A percentile compares a stretch with the other conserved stretches of the same genome.
These are phyloP conservation scores for Blumeria hordei DNA, from an alignment of 2,329 filamentous ascomycete genomes.

Conservation along the genomic window DNA sequence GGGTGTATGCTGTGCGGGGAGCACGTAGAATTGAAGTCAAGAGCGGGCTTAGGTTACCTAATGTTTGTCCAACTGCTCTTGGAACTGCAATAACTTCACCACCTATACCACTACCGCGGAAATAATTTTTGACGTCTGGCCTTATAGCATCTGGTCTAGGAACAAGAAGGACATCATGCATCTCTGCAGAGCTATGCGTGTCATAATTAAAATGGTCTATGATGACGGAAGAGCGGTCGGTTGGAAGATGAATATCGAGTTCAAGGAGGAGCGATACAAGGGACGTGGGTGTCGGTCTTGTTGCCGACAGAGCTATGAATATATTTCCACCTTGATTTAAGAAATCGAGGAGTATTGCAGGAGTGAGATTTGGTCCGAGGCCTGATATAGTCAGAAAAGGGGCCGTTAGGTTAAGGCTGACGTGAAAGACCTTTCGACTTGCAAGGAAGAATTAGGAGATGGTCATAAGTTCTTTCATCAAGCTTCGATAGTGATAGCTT, in stretches of 20 bases:
- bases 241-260: slow-evolving; percentile 68
- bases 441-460: slow-evolving; percentile 67
- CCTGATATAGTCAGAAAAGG: slow-evolving; percentile 21
- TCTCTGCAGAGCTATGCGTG: slow-evolving; percentile 45
- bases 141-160: slow-evolving; percentile 41
- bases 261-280: slow-evolving; percentile 62
- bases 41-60: slow-evolving; percentile 53
- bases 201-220: slow-evolving; percentile 97
- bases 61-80: slow-evolving; percentile 51
- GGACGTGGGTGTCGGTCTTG: slow-evolving; percentile 42
- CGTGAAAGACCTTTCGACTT: slow-evolving; percentile 57
- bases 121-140: slow-evolving; percentile 52
- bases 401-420: no score
- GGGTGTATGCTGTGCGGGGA: slow-evolving; percentile 68
- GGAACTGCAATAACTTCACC: slow-evolving; percentile 53
- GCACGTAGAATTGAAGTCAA: slow-evolving; percentile 64
- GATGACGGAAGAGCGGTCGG: slow-evolving; percentile 62
- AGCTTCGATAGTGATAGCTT: slow-evolving; percentile 57
- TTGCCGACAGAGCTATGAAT: slow-evolving; percentile 58
- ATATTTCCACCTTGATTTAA: slow-evolving; percentile 82
- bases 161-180: slow-evolving; percentile 72
- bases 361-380: slow-evolving; percentile 69
- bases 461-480: slow-evolving; percentile 75
- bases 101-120: slow-evolving; percentile 31
- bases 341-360: slow-evolving; percentile 71